phyloP scores from a whole-genome alignment of 2,329 filamentous ascomycete genomes.

The Leptographium radiaticola region DNA sequence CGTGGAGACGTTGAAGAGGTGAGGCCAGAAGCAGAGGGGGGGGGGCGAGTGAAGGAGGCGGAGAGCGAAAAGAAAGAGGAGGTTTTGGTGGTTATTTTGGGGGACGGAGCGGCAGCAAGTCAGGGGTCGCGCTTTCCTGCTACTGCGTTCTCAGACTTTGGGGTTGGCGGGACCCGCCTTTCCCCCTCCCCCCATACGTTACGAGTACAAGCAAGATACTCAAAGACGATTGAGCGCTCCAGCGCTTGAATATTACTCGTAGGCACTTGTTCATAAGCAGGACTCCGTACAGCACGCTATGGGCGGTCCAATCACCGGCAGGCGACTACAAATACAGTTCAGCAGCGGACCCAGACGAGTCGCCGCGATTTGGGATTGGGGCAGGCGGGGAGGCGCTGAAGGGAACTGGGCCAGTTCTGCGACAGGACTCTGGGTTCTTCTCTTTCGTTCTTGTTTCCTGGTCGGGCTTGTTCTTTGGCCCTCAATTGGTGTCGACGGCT shows the following conservation, averaged over 20 bases:
- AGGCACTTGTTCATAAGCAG: not conserved
- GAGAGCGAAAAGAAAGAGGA: not conserved
- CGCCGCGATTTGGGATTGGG: not conserved
- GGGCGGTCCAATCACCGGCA: not conserved
- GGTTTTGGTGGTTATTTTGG: not conserved
- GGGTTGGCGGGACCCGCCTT: not conserved
- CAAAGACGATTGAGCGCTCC: no score
- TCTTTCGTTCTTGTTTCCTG: no score
- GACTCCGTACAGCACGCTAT: not conserved
- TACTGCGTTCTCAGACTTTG: conserved; percentile 1
- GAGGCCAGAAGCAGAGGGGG: not conserved
- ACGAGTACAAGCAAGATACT: no score
- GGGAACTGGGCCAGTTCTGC: no score
- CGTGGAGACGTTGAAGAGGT: not conserved
- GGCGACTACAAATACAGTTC: not conserved
- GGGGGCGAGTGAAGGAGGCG: not conserved
- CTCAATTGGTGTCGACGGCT: not conserved
- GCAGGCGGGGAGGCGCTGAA: no score
- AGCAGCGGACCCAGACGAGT: not conserved
- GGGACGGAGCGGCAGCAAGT: conserved; percentile 1
- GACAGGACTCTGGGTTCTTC: no score
- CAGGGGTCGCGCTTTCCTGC: conserved; percentile 2
- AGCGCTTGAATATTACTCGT: not conserved
- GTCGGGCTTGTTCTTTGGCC: no score
- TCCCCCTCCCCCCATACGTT: not conserved